phyloP scores from a whole-genome alignment of 352 stramenopile genomes.

The Globisporangium middletonii region DNA sequence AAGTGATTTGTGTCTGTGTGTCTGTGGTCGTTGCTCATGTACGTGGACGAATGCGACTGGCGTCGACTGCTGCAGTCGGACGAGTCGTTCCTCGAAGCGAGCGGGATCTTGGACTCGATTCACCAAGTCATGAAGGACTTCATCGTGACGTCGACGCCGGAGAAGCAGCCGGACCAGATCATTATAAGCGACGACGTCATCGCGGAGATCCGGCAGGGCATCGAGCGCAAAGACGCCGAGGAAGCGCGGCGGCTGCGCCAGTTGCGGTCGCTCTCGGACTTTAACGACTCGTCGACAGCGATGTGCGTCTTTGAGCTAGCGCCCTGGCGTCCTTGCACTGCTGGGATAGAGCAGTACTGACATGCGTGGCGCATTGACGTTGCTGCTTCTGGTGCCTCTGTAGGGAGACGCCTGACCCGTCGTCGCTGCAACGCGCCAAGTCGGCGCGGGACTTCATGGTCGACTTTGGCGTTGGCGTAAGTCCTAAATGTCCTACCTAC shows the following conservation, averaged over 20 bases:
- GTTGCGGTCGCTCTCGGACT: conserved; percentile 19
- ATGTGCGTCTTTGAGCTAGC: conserved; percentile 2
- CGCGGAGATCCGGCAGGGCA: conserved; percentile 50
- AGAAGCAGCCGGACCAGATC: conserved; percentile 34
- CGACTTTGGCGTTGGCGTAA: conserved; percentile 26
- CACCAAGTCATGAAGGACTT: conserved; percentile 76
- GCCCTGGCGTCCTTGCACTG: no score
- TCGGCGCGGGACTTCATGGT: conserved; percentile 37
- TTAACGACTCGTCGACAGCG: conserved; percentile 9
- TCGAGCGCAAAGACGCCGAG: conserved; percentile 21
- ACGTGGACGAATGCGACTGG: background rate
- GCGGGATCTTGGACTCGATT: conserved; percentile 73
- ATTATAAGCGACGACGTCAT: conserved; percentile 75
- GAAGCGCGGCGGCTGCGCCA: conserved; percentile 23
- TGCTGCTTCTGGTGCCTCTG: background rate
- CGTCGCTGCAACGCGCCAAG: conserved; percentile 21
- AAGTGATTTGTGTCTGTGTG: background rate
- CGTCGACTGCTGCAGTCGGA: conserved; percentile 32
- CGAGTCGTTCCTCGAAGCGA: conserved; percentile 66
- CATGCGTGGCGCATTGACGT: background rate
- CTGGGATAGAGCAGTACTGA: background rate
- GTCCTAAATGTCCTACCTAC: background rate
- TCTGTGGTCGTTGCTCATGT: background rate
- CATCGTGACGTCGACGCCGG: conserved; percentile 19
- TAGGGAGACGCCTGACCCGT: conserved; percentile 1